Percentiles rank a stretch among this genome's conserved stretches.
Evolutionary conservation across 2,329 filamentous ascomycete genomes (phyloP).

Genomic region (Aaosphaeria pasadenensis): DNA sequence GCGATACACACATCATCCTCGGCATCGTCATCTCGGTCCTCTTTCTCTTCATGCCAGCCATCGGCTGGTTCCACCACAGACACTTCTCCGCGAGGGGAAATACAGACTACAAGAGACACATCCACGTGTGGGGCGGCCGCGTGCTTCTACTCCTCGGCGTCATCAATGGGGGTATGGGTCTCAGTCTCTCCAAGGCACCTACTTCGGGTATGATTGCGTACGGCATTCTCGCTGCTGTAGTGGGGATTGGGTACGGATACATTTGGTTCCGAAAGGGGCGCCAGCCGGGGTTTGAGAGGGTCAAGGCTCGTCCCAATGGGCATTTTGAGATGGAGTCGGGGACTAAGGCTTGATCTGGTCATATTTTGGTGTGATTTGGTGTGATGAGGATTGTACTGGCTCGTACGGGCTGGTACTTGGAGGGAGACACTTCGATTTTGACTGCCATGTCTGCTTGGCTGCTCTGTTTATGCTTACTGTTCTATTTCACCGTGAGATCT

Average conservation of each 20-base stretch:
- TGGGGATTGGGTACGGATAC: neutral
- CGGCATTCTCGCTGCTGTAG: neutral
- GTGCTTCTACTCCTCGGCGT: slow-evolving; percentile 47
- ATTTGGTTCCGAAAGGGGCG: neutral
- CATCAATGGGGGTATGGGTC: slow-evolving; percentile 51
- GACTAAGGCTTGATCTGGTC: too few relatives aligned
- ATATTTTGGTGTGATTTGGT: too few relatives aligned
- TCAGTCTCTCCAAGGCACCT: slow-evolving; percentile 31
- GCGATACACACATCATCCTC: slow-evolving; percentile 33
- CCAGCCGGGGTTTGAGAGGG: neutral
- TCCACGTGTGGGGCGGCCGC: slow-evolving; percentile 52
- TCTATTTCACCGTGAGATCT: too few relatives aligned
- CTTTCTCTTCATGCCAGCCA: slow-evolving; percentile 51
- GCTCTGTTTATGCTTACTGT: too few relatives aligned
- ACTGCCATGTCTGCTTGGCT: too few relatives aligned
- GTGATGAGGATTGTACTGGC: too few relatives aligned
- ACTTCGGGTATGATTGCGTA: neutral
- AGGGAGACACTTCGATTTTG: too few relatives aligned
- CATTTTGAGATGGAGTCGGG: too few relatives aligned
- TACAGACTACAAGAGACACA: slow-evolving; percentile 41
- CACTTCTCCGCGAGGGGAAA: slow-evolving; percentile 43
- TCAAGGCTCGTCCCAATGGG: neutral
- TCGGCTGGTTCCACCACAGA: slow-evolving; percentile 49
- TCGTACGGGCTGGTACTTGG: too few relatives aligned
- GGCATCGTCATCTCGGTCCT: slow-evolving; percentile 45